phyloP scores from a whole-genome alignment of 208 protist species.

The Wallacemonas sp. region DNA sequence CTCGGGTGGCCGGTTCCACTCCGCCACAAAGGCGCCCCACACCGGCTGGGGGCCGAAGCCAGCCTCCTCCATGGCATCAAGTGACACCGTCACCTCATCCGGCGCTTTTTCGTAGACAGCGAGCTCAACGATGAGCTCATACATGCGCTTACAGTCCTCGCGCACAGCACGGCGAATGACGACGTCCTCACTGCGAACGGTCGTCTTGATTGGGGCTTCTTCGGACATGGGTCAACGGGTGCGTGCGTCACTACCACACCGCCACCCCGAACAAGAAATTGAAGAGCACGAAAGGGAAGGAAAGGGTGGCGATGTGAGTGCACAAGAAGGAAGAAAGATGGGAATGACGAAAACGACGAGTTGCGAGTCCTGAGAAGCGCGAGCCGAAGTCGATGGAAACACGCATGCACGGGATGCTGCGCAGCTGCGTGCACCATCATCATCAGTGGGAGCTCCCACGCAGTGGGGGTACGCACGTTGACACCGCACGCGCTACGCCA shows the following conservation, averaged over 20 bases:
- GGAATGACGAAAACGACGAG: too few relatives aligned
- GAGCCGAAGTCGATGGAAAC: too few relatives aligned
- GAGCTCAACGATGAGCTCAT: conserved; percentile 40
- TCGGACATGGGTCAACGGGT: not conserved
- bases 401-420: too few relatives aligned
- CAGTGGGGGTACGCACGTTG: too few relatives aligned
- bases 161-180: conserved; percentile 26
- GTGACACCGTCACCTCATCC: conserved; percentile 28
- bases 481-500: too few relatives aligned
- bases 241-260: not conserved
- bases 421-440: too few relatives aligned
- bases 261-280: not conserved
- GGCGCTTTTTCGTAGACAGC: conserved; percentile 35
- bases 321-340: not conserved
- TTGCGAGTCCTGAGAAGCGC: too few relatives aligned
- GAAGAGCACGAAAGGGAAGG: not conserved
- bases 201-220: not conserved
- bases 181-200: conserved; percentile 8
- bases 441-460: too few relatives aligned
- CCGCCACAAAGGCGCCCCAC: conserved; percentile 45
- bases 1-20: conserved; percentile 11
- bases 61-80: conserved; percentile 31
- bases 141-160: conserved; percentile 28
- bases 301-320: not conserved
- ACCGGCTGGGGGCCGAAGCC: conserved; percentile 33